A percentile compares a stretch with the other conserved stretches of the same genome.
Evolutionary conservation across 257 asterid genomes (phyloP).

Genomic region (Cinchona pubescens): DNA sequence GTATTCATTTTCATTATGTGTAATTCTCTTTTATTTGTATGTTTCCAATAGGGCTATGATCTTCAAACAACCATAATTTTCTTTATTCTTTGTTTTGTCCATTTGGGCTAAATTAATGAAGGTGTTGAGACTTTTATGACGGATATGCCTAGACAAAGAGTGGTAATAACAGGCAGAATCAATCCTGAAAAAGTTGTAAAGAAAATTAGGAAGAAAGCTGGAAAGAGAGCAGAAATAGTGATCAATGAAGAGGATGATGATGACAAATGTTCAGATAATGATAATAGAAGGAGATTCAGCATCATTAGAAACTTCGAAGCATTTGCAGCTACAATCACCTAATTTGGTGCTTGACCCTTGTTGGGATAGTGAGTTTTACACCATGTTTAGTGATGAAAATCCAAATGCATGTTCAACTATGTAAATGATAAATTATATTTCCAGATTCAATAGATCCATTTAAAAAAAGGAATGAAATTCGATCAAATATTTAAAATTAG

Average conservation of each 20-base stretch:
- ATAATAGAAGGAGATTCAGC: slow-evolving; percentile 10
- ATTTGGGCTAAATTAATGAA: slow-evolving; percentile 14
- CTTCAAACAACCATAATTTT: background rate
- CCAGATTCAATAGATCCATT: too few species aligned
- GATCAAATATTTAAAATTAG: too few species aligned
- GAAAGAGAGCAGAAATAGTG: slow-evolving; percentile 59
- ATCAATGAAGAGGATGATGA: slow-evolving; percentile 22
- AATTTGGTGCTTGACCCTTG: slow-evolving; percentile 37
- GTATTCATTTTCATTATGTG: too few species aligned
- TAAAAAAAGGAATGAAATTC: too few species aligned
- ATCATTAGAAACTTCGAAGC: slow-evolving; percentile 12
- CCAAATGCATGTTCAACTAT: slow-evolving; percentile 69
- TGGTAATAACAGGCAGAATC: slow-evolving; percentile 49
- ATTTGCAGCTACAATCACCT: slow-evolving; percentile 15
- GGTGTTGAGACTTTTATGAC: slow-evolving; percentile 70
- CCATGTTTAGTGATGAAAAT: slow-evolving; percentile 75
- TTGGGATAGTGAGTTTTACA: slow-evolving; percentile 37
- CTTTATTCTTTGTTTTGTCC: background rate
- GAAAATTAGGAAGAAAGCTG: slow-evolving; percentile 65
- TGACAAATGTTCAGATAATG: slow-evolving; percentile 11
- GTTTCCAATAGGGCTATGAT: background rate
- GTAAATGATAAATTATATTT: slow-evolving; percentile 26
- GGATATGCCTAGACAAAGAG: slow-evolving; percentile 56
- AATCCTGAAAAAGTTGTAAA: slow-evolving; percentile 54
- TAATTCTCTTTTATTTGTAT: background rate